Percentiles rank a stretch among this genome's conserved stretches.
phyloP scores from a whole-genome alignment of 306 rosid species.

The Castanospermum australe region DNA sequence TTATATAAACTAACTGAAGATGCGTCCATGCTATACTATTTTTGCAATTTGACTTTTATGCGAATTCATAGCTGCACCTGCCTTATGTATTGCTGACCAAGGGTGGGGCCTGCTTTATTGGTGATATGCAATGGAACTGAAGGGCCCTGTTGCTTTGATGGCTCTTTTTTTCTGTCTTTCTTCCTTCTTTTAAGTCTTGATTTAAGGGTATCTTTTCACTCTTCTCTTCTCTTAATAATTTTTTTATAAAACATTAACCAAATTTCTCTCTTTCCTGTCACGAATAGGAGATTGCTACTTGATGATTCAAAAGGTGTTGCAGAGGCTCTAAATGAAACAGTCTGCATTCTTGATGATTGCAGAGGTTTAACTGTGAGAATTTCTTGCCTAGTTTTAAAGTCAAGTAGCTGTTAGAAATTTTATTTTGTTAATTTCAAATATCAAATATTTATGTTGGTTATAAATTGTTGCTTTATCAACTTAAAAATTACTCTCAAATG shows the following conservation, averaged over 20 bases:
- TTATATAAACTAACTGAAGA: background rate
- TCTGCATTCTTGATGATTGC: constrained; percentile 68
- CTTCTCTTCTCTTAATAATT: background rate
- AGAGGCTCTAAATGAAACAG: constrained; percentile 91
- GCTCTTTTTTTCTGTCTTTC: background rate
- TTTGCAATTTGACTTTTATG: background rate
- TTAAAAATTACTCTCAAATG: constrained; percentile 3
- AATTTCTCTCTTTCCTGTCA: constrained; percentile 15
- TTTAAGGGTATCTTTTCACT: background rate
- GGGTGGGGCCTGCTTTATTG: background rate
- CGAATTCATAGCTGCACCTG: background rate
- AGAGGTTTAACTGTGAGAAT: constrained; percentile 76
- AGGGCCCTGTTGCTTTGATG: background rate
- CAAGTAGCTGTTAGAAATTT: background rate
- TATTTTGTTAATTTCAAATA: background rate
- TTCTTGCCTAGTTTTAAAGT: background rate
- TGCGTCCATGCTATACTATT: background rate
- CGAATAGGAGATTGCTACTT: constrained; percentile 78
- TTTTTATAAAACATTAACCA: background rate
- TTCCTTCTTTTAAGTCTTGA: background rate
- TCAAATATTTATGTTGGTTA: background rate
- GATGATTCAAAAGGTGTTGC: constrained; percentile 96
- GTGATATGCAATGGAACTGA: background rate
- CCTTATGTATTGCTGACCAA: background rate
- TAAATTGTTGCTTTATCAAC: background rate